Evolutionary conservation across 78 protist genomes (phyloP).

Genomic region (Speleostelium caveatum): DNA sequence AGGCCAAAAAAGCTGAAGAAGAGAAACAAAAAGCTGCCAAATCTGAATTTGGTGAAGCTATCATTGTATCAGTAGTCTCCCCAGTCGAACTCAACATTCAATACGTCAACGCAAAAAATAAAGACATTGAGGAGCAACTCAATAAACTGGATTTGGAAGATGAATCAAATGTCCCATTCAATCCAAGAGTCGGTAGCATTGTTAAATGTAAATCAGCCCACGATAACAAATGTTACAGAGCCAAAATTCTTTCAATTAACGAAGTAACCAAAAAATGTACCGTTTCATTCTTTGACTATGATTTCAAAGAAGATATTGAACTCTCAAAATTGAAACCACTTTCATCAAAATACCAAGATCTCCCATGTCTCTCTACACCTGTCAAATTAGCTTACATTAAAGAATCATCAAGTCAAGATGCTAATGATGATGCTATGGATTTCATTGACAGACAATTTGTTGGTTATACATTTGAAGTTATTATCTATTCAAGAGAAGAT

Average conservation of each 20-base stretch:
- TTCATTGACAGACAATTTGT: conserved; percentile 43
- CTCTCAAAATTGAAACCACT: conserved; percentile 5
- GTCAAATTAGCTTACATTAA: conserved; percentile 35
- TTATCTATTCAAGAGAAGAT: conserved; percentile 4
- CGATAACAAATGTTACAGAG: conserved; percentile 59
- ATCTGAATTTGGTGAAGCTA: conserved; percentile 39
- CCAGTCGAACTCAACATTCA: conserved; percentile 62
- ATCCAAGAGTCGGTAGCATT: conserved; percentile 48
- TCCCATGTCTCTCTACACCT: conserved; percentile 5
- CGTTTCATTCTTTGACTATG: conserved; percentile 38
- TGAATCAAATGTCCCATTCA: not conserved
- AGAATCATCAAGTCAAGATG: not conserved
- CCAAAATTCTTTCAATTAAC: conserved; percentile 11
- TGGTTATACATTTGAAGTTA: conserved; percentile 6
- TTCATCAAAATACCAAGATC: not conserved
- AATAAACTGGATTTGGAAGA: conserved; percentile 14
- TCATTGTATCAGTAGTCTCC: conserved; percentile 10
- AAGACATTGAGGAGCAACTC: conserved; percentile 36
- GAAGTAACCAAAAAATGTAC: not conserved
- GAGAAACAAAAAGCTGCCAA: conserved; percentile 16
- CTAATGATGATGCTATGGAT: conserved; percentile 39
- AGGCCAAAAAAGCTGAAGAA: conserved; percentile 17
- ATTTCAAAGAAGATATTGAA: conserved; percentile 1
- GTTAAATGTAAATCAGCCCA: conserved; percentile 4
- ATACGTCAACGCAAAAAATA: not conserved